Base-by-base conservation (phyloP, 306 rosid species). In the Cucumis cinereus region DNA sequence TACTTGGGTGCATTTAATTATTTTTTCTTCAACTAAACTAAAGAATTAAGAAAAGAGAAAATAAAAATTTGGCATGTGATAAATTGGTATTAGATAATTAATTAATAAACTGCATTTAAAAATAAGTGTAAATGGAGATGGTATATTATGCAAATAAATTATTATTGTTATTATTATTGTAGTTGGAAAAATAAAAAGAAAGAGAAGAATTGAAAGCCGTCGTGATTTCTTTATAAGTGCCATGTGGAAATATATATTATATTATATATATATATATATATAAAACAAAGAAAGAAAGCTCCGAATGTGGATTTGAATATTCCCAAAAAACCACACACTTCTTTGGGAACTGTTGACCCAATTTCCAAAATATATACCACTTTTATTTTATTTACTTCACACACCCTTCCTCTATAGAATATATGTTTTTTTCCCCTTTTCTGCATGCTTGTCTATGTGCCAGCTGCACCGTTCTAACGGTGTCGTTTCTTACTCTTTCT, bases 191-290 rank as follows among this genome's bases (percentile, higher is more conserved):
- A n/a, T 10, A 9, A 40, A 43, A 12, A 43, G 11, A 12, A 71
- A 72, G 45, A 52, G 24, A 1, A 52, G 23, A 52, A 73, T 16
- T 82, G 90, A 91, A 85, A 72, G 93, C 86, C 85, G 92, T 81
- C 93, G 79, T 60, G 0, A 10, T 57, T 57, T 81, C 84, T 79
- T 84, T 77, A 45, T 0, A 45, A 2, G 75, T 81, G 77, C 3
- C 0, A 12, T 2, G 75, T 81, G 77, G 64, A n/a, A n/a, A n/a
- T n/a, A n/a, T n/a, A n/a, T n/a, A n/a, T n/a, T n/a, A n/a, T n/a
- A n/a, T n/a, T n/a, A n/a, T n/a, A n/a, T n/a, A n/a, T n/a, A n/a
- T 30, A 30, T 30, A 30, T 30, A 84, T 82, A 84, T 81, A 74
- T 64, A 62, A 50, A 76, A 60, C 59, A 55, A 17, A 52, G 77